Evolutionary conservation across 495 filamentous ascomycete species (phyloP).

Genomic region (Penicillium malachiteum): DNA sequence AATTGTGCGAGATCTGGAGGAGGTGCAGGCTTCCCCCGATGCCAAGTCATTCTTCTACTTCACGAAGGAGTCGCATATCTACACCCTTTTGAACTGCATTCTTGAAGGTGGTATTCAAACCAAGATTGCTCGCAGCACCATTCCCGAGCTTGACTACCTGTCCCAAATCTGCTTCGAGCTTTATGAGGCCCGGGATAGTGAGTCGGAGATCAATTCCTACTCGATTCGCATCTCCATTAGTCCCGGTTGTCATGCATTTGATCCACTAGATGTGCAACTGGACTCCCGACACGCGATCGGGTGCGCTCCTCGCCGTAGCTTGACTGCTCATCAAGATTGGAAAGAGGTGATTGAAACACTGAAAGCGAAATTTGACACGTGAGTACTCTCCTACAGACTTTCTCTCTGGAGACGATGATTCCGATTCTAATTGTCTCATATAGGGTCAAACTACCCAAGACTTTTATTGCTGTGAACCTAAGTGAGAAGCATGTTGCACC

Average conservation of each 20-base stretch:
- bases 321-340: slow-evolving; percentile 94
- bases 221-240: slow-evolving; percentile 94
- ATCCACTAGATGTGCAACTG: slow-evolving; percentile 91
- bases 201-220: slow-evolving; percentile 75
- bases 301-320: slow-evolving; percentile 79
- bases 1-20: slow-evolving; percentile 95
- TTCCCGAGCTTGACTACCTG: slow-evolving; percentile 97
- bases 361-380: slow-evolving; percentile 92
- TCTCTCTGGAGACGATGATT: too few relatives aligned
- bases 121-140: slow-evolving; percentile 85
- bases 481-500: slow-evolving; percentile 28
- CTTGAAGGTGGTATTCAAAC: slow-evolving; percentile 93
- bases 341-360: slow-evolving; percentile 92
- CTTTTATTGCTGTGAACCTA: slow-evolving; percentile 63
- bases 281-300: slow-evolving; percentile 95
- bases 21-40: slow-evolving; percentile 88
- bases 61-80: slow-evolving; percentile 98
- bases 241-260: slow-evolving; percentile 92
- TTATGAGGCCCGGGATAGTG: slow-evolving; percentile 86
- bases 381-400: slow-evolving; percentile 34
- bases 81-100: slow-evolving; percentile 96
- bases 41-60: slow-evolving; percentile 98
- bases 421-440: slow-evolving; percentile 9
- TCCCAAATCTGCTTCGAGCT: slow-evolving; percentile 96
- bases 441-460: slow-evolving; percentile 91